Evolutionary conservation across 768 basidiomycete genomes (phyloP), one percentile per base, ranked within the genome.

Genomic region (Ramaria sp.): DNA sequence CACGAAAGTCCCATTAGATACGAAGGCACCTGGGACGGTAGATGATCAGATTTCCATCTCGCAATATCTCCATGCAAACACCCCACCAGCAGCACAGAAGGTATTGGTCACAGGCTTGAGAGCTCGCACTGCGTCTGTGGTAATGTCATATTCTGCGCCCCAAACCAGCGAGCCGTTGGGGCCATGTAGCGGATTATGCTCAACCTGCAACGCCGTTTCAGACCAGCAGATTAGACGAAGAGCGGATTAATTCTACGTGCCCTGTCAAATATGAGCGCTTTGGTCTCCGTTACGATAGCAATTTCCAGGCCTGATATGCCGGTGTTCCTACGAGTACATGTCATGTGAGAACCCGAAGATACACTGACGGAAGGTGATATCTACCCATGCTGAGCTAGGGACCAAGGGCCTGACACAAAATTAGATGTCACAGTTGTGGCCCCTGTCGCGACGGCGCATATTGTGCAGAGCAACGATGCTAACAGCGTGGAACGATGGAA

Each of bases 1-100:
- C n/a, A 54, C 22, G 27, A 54, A 42, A 1, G 53, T 54, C 22
- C 53, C 53, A 33, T 54, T 54, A 13, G 53, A 54, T n/a, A 54
- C 34, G 22, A 41, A 38, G 12, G 53, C 53, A 41, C 51, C 51
- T 52, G 6, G 7, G 20, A 12, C 10, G 6, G 17, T 20, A 34
- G n/a, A 24, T 20, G 17, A 15, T 11, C 13, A 19, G 34, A 52
- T 9, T n/a, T 30, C 11, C 27, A n/a, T 12, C 39, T 13, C n/a
- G 15, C 11, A 34, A 52, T 15, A 52, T 12, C 27, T 2, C 27
- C 27, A 27, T 2, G 27, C 1, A n/a, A n/a, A n/a, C n/a, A n/a
- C n/a, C 39, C 38, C 20, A 52, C 53, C 53, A 27, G 30, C 53
- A 12, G 53, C 53, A 54, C 53, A 54, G 13, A 19, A 54, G 22